A percentile compares a stretch with the other conserved stretches of the same genome.
Conservation (phyloP, 805 yeast genomes). For the Brettanomyces bruxellensis region DNA sequence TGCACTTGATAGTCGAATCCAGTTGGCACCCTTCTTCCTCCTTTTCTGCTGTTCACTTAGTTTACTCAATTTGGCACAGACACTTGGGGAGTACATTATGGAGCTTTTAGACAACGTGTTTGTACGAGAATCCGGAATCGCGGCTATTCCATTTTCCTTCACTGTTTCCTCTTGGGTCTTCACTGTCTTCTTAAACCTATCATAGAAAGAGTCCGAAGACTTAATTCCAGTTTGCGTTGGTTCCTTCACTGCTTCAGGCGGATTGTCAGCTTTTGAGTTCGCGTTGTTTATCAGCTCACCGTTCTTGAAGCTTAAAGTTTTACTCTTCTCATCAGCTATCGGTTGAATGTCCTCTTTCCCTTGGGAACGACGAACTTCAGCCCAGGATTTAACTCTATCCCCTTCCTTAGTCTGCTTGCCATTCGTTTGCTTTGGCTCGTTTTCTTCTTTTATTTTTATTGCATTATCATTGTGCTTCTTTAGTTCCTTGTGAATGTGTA, state of each 20-base stretch:
- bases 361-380: background rate
- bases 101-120: slow-evolving; percentile 1
- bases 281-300: background rate
- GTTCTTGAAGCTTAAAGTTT: background rate
- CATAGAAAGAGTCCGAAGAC: slow-evolving; percentile 10
- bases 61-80: slow-evolving; percentile 9
- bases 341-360: background rate
- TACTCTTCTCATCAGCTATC: background rate
- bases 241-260: background rate
- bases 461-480: background rate
- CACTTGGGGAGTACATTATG: slow-evolving; percentile 17
- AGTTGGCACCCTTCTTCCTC: slow-evolving; percentile 1
- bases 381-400: background rate
- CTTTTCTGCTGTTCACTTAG: background rate
- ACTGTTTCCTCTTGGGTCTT: slow-evolving; percentile 13
- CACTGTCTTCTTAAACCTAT: slow-evolving; percentile 8
- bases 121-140: slow-evolving; percentile 9
- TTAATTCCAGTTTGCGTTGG: background rate
- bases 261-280: background rate
- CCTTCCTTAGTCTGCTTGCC: background rate
- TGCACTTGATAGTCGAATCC: slow-evolving; percentile 2
- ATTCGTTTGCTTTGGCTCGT: background rate
- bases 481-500: background rate
- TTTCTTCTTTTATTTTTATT: background rate
- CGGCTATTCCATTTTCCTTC: slow-evolving; percentile 14